Evolutionary conservation across 352 stramenopile species (phyloP), one percentile per base, ranked within the genome.

Genomic region (Thraustochytrium aureum): DNA sequence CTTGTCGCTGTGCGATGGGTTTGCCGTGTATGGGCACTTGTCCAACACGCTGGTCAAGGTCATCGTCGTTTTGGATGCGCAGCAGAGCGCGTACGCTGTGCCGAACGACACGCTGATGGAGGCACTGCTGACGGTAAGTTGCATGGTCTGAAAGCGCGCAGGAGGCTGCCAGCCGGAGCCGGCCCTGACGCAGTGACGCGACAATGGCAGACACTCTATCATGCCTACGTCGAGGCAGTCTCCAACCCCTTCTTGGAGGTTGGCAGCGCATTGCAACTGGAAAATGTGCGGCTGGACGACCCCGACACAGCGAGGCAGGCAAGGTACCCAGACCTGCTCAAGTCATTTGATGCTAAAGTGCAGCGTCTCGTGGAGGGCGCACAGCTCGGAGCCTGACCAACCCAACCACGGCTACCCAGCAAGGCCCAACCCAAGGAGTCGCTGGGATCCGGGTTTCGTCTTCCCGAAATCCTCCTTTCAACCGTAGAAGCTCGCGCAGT

Each of bases 221-320:
- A 45, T 52, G 59, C 52, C 22, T 79, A 79, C 56, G 69, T 67
- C 39, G 39, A 67, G 37, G 61, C 69, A 0, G 39, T 79, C 5
- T 79, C 52, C 1, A 79, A 79, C 43, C 69, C 69, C 6, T 79
- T 79, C 45, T 30, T 75, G n/a, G 69, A 79, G 6, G 22, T 79
- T 54, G 69, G 69, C 4, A 38, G 47, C 14, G 37, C 59, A 14
- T 30, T 67, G 33, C 69, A 79, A 22, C 10, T 52, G 22, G 3
- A 22, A 10, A 38, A 26, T 3, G 33, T 35, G 26, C n/a, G 17
- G 5, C 17, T 10, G 1, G 56, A 64, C 26, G 26, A 38, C 33
- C 42, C 26, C 1, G 10, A 56, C 47, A 17, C 47, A 22, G 47
- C 47, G 17, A 17, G 67, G 12, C 39, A 35, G 35, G 14, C 50